phyloP scores from a whole-genome alignment of 441 rosid species.

The Eugenia klotzschiana region DNA sequence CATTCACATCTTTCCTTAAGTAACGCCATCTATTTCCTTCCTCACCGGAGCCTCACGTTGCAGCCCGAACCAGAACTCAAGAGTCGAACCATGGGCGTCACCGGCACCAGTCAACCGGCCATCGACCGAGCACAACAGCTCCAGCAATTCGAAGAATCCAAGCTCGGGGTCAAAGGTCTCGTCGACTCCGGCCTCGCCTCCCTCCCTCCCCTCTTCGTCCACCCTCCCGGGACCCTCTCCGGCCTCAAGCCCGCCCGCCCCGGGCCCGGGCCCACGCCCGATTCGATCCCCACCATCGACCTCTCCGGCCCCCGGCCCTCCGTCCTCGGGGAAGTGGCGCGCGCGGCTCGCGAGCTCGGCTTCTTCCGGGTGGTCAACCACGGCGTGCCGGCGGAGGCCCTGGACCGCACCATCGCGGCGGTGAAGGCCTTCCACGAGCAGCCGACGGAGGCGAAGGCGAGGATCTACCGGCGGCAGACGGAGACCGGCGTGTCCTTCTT shows the following conservation, averaged over 20 bases:
- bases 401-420: slow-evolving; percentile 13
- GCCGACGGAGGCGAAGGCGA: slow-evolving; percentile 24
- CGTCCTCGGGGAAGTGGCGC: slow-evolving; percentile 14
- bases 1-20: not conserved
- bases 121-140: slow-evolving; percentile 15
- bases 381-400: slow-evolving; percentile 22
- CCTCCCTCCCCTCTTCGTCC: slow-evolving; percentile 31
- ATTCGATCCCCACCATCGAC: slow-evolving; percentile 27
- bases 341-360: slow-evolving; percentile 25
- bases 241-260: not conserved
- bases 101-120: not conserved
- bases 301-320: slow-evolving; percentile 9
- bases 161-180: slow-evolving; percentile 40
- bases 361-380: slow-evolving; percentile 57
- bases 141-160: slow-evolving; percentile 28
- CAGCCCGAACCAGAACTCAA: not conserved
- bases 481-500: slow-evolving; percentile 16
- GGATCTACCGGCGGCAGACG: slow-evolving; percentile 14
- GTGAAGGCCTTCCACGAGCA: slow-evolving; percentile 34
- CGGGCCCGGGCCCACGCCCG: not conserved
- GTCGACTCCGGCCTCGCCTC: slow-evolving; percentile 28
- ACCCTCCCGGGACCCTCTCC: slow-evolving; percentile 19
- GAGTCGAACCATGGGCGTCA: not conserved
- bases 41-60: not conserved
- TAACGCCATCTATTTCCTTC: not conserved